Base-by-base conservation (phyloP, 2,329 filamentous ascomycete species). In the Ascochyta pisi region DNA sequence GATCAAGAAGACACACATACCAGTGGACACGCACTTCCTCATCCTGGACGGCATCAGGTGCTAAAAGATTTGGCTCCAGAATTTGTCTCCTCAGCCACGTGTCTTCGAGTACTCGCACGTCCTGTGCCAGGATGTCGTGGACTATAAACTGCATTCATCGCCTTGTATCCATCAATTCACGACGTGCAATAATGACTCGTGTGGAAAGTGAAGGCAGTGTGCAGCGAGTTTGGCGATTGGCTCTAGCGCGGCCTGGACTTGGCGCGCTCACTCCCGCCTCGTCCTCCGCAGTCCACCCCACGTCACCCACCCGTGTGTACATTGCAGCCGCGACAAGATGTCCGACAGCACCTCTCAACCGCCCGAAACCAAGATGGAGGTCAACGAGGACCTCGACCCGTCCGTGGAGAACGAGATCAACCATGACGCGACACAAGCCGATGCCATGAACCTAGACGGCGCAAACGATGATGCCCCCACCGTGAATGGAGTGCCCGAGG, bases 381-480 rank as follows among this genome's bases (percentile, higher is more conserved):
- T 63, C 37, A 69, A 73, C 54, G 73, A 78, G 26, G 70, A 76
- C 43, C 68, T 78, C 33, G 77, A 79, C 60, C 69, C 73, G 31
- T 68, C 72, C 15, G 65, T 80, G 41, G 77, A 79, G 58, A 72
- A 74, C 56, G 78, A 81, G 57, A 75, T 79, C 63, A 70, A 66
- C 43, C 66, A 62, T 13, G 68, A 76, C 58, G 61, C 67, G 56
- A 67, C 69, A 24, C 73, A 75, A 60, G 64, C 70, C 34, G 75
- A 77, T 37, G 62, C 73, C 34, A 77, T 77, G 75, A 76, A 76
- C 34, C 62, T 79, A 31, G 77, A 80, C 58, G 75, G 74, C 66
- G 69, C 70, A 63, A 74, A 74, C 54, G 75, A 77, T 52, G 73
- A 73, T 22, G 61, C 64, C 40, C 52, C 74, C 8, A 54, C 63